These are phyloP conservation scores for Zalaria obscura DNA, from an alignment of 2,329 filamentous ascomycete species.

Conservation along the genomic window DNA sequence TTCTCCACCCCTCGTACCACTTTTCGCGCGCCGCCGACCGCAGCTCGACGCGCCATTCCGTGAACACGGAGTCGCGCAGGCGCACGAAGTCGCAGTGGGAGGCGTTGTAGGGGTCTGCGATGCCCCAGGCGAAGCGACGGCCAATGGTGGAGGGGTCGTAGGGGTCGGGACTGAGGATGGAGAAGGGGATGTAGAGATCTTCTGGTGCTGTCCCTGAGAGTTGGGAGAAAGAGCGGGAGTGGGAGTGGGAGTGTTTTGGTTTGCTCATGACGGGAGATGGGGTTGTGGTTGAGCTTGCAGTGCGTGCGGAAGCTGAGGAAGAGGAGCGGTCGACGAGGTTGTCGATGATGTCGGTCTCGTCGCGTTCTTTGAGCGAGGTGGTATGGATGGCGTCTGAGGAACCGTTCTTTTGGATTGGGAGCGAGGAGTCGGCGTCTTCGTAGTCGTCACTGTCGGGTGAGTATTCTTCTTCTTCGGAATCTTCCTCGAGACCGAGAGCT, in stretches of 20 bases:
- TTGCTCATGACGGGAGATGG: conserved; percentile 14
- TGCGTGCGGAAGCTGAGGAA: conserved; percentile 15
- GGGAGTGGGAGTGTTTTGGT: conserved; percentile 13
- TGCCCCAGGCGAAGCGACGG: conserved; percentile 89
- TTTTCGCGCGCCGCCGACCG: conserved; percentile 80
- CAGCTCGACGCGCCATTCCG: conserved; percentile 82
- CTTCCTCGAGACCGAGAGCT: conserved; percentile 67
- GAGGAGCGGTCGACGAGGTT: conserved; percentile 23
- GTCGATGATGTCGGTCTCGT: conserved; percentile 17
- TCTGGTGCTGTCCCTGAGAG: conserved; percentile 25
- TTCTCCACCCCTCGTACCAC: conserved; percentile 96
- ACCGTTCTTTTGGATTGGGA: conserved; percentile 13
- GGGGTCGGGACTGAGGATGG: conserved; percentile 83
- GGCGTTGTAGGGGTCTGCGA: conserved; percentile 82
- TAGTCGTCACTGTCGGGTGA: conserved; percentile 29
- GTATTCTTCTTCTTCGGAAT: conserved; percentile 37
- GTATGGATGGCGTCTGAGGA: conserved; percentile 27
- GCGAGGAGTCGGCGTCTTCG: conserved; percentile 34
- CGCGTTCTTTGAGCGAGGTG: conserved; percentile 7
- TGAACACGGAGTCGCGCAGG: conserved; percentile 83
- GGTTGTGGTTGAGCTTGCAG: conserved; percentile 7
- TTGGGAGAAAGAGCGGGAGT: conserved; percentile 15
- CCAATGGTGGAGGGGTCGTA: conserved; percentile 66
- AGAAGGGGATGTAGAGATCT: conserved; percentile 67
- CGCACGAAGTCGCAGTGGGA: conserved; percentile 88